A percentile compares a stretch with the other conserved stretches of the same genome.
These are phyloP conservation scores for Fistulifera pelliculosa DNA, from an alignment of 108 stramenopile genomes.

Conservation along the genomic window DNA sequence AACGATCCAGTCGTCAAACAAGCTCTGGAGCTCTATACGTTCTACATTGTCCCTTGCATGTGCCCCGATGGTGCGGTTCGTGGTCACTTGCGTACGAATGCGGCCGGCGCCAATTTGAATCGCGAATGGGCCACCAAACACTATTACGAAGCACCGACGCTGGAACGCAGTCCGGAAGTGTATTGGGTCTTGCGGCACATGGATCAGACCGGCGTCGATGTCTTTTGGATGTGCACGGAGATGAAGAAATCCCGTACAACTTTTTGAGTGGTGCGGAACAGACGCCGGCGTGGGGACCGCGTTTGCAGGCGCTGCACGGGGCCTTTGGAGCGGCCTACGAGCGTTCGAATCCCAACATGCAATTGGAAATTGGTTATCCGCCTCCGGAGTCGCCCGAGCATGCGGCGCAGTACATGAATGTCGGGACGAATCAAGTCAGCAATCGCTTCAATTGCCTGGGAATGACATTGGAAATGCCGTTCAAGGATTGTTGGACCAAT, in stretches of 20 bases:
- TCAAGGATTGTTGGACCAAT: conserved; percentile 66
- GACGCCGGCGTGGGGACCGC: conserved; percentile 54
- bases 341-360: conserved; percentile 70
- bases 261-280: conserved; percentile 71
- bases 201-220: conserved; percentile 76
- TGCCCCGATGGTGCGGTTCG: conserved; percentile 73
- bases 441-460: conserved; percentile 69
- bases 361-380: conserved; percentile 64
- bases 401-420: conserved; percentile 46
- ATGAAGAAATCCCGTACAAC: conserved; percentile 79
- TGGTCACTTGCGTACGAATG: conserved; percentile 78
- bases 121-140: conserved; percentile 75
- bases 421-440: conserved; percentile 79
- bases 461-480: conserved; percentile 83
- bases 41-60: conserved; percentile 84
- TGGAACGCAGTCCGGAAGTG: conserved; percentile 78
- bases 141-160: conserved; percentile 67
- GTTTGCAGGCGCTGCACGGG: conserved; percentile 66
- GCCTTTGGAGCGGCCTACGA: conserved; percentile 63
- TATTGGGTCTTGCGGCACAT: conserved; percentile 65
- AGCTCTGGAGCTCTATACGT: conserved; percentile 44
- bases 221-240: conserved; percentile 85
- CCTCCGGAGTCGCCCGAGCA: conserved; percentile 29
- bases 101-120: conserved; percentile 74
- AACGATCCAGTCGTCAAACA: conserved; percentile 36